A percentile compares a stretch with the other conserved stretches of the same genome.
phyloP scores from a whole-genome alignment of 1,284 basidiomycete species.

The Malassezia globosa region DNA sequence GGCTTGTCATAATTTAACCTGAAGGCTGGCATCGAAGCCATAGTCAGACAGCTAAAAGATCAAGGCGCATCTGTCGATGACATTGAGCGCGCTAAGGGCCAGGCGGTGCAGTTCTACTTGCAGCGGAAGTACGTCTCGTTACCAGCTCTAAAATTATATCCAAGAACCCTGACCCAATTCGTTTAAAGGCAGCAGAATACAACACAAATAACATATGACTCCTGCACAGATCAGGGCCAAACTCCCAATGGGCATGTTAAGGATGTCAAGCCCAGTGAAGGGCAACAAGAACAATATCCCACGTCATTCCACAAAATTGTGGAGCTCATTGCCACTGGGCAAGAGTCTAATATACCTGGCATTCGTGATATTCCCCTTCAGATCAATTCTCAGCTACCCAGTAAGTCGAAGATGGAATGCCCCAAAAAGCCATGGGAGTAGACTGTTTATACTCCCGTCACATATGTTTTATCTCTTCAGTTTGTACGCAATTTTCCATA shows the following conservation, averaged over 20 bases:
- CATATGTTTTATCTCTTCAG: too few species aligned
- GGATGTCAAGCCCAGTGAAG: too few species aligned
- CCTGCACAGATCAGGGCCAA: too few species aligned
- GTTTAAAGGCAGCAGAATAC: too few species aligned
- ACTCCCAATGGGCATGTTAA: too few species aligned
- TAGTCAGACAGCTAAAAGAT: slow-evolving; percentile 22
- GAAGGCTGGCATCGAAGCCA: slow-evolving; percentile 24
- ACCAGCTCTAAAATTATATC: too few species aligned
- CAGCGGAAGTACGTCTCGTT: slow-evolving; percentile 15
- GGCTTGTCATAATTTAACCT: not conserved
- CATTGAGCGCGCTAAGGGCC: slow-evolving; percentile 21
- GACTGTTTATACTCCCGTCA: too few species aligned
- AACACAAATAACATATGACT: too few species aligned
- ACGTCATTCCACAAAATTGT: slow-evolving; percentile 40
- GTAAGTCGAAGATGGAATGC: slow-evolving; percentile 22
- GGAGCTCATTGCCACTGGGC: slow-evolving; percentile 42
- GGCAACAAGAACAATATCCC: slow-evolving; percentile 24
- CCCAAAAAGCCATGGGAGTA: slow-evolving; percentile 39
- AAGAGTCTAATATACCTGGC: slow-evolving; percentile 39
- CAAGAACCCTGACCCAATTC: too few species aligned
- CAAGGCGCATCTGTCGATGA: slow-evolving; percentile 22
- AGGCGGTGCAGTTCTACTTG: slow-evolving; percentile 27
- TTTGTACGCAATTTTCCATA: too few species aligned
- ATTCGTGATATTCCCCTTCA: slow-evolving; percentile 40
- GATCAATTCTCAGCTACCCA: slow-evolving; percentile 36